Evolutionary conservation across 306 rosid genomes (phyloP), one percentile per base, ranked within the genome.

Genomic region (Datisca glomerata): DNA sequence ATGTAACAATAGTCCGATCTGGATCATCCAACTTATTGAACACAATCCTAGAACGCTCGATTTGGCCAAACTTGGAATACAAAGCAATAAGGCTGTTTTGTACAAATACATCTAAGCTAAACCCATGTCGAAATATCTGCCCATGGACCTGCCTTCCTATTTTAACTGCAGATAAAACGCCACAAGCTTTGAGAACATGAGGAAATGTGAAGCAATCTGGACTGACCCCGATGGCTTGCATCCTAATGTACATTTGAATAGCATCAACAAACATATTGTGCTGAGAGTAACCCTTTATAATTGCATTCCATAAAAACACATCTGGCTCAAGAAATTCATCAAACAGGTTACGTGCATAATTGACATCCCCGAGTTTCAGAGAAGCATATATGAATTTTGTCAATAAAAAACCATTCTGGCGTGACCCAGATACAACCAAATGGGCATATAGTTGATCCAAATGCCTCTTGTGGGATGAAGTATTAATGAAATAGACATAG

Each of bases 71-170:
- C 24, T 39, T 52, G 39, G 57, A 24, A 52, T 52, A 52, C 38
- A 52, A 37, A 23, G 57, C 12, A 18, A 52, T 38, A 38, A 52
- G 47, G 39, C 47, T 52, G 36, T 52, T 52, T 43, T 52, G 57
- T 24, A 52, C 47, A 39, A 16, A 52, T 4, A 39, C 47, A 13
- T 52, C 19, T 39, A 47, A 17, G 24, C 37, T 38, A 27, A 52
- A 12, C 12, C 57, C 47, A 52, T 40, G 32, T n/a, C 41, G 23
- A 40, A 38, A 52, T 7, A 43, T 40, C 47, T 52, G 57, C 3
- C 57, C 40, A 24, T 52, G 47, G 14, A 52, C 31, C 38, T 38
- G 57, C 29, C 20, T 52, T 17, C 57, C 57, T 24, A 40, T 2
- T 18, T 11, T 47, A 24, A 38, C 17, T 0, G 27, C 20, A 1